These are phyloP conservation scores for Pseudogymnoascus sp. DNA, from an alignment of 2,329 filamentous ascomycete species.

Conservation along the genomic window DNA sequence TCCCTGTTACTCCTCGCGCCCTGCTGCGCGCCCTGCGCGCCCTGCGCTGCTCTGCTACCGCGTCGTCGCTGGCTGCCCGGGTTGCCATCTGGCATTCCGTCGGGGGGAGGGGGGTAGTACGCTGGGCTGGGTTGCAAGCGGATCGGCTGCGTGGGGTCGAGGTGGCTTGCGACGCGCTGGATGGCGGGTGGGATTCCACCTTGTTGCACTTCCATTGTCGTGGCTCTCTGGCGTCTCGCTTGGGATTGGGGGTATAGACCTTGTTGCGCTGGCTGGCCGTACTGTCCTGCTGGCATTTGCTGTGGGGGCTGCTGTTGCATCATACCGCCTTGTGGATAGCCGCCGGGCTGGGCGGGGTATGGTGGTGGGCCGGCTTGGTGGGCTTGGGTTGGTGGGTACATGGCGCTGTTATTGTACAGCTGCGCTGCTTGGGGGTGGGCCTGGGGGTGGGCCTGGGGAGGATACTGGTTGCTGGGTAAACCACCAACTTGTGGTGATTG, in stretches of 20 bases:
- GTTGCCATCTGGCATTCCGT: slow-evolving; percentile 65
- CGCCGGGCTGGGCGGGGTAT: slow-evolving; percentile 66
- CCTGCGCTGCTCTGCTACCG: slow-evolving; percentile 56
- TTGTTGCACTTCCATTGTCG: slow-evolving; percentile 93
- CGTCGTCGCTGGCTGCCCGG: slow-evolving; percentile 59
- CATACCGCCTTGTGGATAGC: slow-evolving; percentile 70
- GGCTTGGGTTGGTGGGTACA: slow-evolving; percentile 62
- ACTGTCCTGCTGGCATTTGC: slow-evolving; percentile 61
- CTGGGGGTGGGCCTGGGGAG: slow-evolving; percentile 38
- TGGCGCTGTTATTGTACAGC: slow-evolving; percentile 75
- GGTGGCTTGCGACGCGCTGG: slow-evolving; percentile 89
- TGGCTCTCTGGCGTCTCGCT: slow-evolving; percentile 78
- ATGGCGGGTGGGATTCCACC: slow-evolving; percentile 88
- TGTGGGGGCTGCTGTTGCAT: slow-evolving; percentile 53
- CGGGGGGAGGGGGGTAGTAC: slow-evolving; percentile 89
- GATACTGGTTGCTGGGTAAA: slow-evolving; percentile 45
- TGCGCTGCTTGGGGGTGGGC: slow-evolving; percentile 41
- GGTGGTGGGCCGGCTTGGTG: slow-evolving; percentile 64
- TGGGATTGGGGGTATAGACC: slow-evolving; percentile 69
- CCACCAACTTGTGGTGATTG: slow-evolving; percentile 25
- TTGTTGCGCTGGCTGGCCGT: slow-evolving; percentile 54
- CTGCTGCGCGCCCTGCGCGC: slow-evolving; percentile 48
- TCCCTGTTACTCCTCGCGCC: slow-evolving; percentile 61
- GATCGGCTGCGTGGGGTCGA: slow-evolving; percentile 92
- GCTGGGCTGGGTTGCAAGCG: slow-evolving; percentile 90